A percentile compares a stretch with the other conserved stretches of the same genome.
These are phyloP conservation scores for Lactifluus piperatus DNA, from an alignment of 768 basidiomycete species.

Conservation along the genomic window DNA sequence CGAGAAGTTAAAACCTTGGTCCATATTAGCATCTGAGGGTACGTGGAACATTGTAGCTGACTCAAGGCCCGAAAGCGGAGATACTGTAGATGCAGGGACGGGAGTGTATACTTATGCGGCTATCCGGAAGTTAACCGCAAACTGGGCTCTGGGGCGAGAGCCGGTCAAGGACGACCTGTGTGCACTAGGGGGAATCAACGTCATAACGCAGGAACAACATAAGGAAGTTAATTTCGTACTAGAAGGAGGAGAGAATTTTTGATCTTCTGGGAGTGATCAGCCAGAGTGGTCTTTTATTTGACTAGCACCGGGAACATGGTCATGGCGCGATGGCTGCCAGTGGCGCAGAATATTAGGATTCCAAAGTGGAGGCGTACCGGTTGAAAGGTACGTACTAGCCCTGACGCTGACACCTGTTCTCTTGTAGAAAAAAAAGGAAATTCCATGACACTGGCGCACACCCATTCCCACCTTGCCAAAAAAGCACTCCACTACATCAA, in stretches of 20 bases:
- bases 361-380: slow-evolving; percentile 2
- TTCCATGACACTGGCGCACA: not conserved
- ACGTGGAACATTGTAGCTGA: slow-evolving; percentile 5
- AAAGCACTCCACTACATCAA: not conserved
- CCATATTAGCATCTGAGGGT: not conserved
- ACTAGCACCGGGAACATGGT: slow-evolving; percentile 9
- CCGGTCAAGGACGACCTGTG: not conserved
- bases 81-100: not conserved
- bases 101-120: not conserved
- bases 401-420: not conserved
- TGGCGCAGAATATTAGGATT: slow-evolving; percentile 3
- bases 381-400: not conserved
- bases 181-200: not conserved
- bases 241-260: not conserved
- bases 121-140: slow-evolving; percentile 2
- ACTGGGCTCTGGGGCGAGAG: not conserved
- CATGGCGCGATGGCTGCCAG: slow-evolving; percentile 10
- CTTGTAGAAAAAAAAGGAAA: not conserved
- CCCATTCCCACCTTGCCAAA: not conserved
- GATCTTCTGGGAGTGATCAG: slow-evolving; percentile 16
- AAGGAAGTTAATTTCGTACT: slow-evolving; percentile 1
- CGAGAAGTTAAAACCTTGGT: not conserved
- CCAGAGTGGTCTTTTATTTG: slow-evolving; percentile 11
- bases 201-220: not conserved
- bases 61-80: not conserved